These are phyloP conservation scores for Nothophytophthora sp. DNA, from an alignment of 352 stramenopile genomes.

Conservation along the genomic window DNA sequence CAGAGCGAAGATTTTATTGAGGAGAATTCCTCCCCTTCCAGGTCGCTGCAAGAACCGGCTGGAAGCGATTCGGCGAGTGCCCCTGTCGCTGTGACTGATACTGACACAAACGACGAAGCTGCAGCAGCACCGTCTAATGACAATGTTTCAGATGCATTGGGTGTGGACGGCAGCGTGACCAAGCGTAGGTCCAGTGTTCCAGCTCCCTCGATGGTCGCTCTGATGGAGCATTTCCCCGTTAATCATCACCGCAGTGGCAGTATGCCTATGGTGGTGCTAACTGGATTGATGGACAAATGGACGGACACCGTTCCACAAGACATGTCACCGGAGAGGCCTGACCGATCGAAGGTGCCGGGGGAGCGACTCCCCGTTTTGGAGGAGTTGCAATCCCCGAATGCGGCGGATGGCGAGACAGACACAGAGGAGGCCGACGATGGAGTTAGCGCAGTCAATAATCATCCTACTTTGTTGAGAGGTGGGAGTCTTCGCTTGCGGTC, in stretches of 20 bases:
- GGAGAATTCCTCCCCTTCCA: too few relatives aligned
- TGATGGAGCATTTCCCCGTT: background rate
- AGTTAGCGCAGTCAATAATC: background rate
- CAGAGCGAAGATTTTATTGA: too few relatives aligned
- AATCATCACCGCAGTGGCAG: conserved; percentile 18
- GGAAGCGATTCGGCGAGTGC: too few relatives aligned
- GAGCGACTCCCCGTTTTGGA: conserved; percentile 13
- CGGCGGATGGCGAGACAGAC: conserved; percentile 17
- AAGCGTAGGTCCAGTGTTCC: conserved; percentile 32
- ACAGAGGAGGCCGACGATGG: conserved; percentile 10
- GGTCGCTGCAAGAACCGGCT: too few relatives aligned
- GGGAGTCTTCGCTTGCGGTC: conserved; percentile 11
- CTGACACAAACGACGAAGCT: conserved; percentile 7
- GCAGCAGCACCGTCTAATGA: background rate
- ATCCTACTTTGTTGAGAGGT: background rate
- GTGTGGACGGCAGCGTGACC: conserved; percentile 2
- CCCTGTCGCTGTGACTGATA: too few relatives aligned
- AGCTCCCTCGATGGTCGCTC: background rate
- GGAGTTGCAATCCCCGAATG: conserved; percentile 1
- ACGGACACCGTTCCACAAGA: conserved; percentile 15
- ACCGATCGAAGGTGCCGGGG: conserved; percentile 5
- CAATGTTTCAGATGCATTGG: too few relatives aligned
- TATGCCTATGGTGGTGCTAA: conserved; percentile 17
- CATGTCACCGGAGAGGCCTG: conserved; percentile 12
- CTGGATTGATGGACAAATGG: conserved; percentile 7